phyloP scores from a whole-genome alignment of 805 yeast genomes.

The Lachancea lanzarotensis region DNA sequence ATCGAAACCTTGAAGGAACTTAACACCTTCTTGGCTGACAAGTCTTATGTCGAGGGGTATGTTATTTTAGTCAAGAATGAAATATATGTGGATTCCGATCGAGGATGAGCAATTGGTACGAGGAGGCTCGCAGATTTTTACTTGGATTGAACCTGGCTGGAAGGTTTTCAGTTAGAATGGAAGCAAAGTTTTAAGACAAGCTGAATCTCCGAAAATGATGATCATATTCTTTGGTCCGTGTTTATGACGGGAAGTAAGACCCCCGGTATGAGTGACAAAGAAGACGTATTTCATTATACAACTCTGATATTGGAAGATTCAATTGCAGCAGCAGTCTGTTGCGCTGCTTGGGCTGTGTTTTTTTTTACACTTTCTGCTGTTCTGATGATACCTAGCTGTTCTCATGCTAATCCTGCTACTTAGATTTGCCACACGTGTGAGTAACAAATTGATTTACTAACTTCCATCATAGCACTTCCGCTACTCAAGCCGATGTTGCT shows the following conservation, averaged over 20 bases:
- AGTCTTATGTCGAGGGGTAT: conserved; percentile 95
- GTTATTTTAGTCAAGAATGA: conserved; percentile 32
- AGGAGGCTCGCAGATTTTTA: too few species aligned
- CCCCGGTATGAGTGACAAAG: conserved; percentile 89
- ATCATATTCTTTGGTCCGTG: conserved; percentile 81
- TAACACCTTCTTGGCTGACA: conserved; percentile 82
- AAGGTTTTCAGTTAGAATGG: neutral
- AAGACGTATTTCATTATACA: conserved; percentile 24
- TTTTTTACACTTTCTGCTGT: neutral
- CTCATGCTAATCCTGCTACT: too few species aligned
- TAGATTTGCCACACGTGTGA: too few species aligned
- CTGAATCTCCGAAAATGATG: conserved; percentile 44
- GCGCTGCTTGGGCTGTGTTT: neutral
- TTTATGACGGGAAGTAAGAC: conserved; percentile 95
- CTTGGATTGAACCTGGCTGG: too few species aligned
- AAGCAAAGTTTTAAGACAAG: neutral
- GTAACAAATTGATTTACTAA: conserved; percentile 1
- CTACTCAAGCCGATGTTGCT: conserved; percentile 93
- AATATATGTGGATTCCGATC: neutral
- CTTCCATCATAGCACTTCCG: conserved; percentile 52
- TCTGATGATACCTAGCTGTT: too few species aligned
- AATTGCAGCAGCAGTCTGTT: neutral
- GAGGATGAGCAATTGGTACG: too few species aligned
- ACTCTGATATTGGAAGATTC: conserved; percentile 1
- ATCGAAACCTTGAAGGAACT: conserved; percentile 66